These are phyloP conservation scores for Takakia lepidozioides DNA, from an alignment of 225 moss, liverwort and hornwort species.

Conservation along the genomic window DNA sequence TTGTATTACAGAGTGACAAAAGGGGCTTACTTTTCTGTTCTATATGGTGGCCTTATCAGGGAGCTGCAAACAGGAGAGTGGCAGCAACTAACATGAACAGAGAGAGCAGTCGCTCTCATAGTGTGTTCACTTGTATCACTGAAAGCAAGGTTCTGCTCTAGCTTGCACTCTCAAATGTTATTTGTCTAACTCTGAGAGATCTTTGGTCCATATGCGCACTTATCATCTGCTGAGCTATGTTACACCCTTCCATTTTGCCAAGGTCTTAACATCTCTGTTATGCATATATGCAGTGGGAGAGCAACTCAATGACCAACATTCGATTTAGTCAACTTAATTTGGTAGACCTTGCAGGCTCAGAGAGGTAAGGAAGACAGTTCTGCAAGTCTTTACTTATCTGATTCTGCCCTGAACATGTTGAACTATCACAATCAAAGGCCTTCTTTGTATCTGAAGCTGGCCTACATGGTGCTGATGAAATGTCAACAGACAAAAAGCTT, in stretches of 20 bases:
- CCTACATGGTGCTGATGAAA: not conserved
- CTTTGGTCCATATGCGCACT: constrained; percentile 20
- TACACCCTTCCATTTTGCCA: too few relatives aligned
- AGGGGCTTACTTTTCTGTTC: too few relatives aligned
- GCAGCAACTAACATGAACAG: constrained; percentile 97
- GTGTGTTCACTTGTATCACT: constrained; percentile 93
- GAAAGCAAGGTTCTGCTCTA: too few relatives aligned
- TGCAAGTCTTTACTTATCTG: too few relatives aligned
- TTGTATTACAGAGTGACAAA: too few relatives aligned
- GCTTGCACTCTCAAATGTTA: too few relatives aligned
- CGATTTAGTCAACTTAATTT: constrained; percentile 65
- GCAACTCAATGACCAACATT: constrained; percentile 60
- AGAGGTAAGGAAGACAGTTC: constrained; percentile 46
- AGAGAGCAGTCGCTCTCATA: constrained; percentile 96
- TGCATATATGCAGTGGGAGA: constrained; percentile 36
- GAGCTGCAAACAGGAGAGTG: constrained; percentile 84
- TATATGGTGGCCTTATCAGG: too few relatives aligned
- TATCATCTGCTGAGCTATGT: too few relatives aligned
- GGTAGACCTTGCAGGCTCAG: constrained; percentile 74
- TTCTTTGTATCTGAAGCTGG: constrained; percentile 1
- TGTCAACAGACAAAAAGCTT: constrained; percentile 50
- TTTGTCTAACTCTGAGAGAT: too few relatives aligned
- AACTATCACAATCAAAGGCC: not conserved
- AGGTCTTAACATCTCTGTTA: not conserved
- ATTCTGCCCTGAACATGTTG: not conserved